A percentile compares a stretch with the other conserved stretches of the same genome.
phyloP scores from a whole-genome alignment of 805 yeast species.

The Candida sanyiensis region DNA sequence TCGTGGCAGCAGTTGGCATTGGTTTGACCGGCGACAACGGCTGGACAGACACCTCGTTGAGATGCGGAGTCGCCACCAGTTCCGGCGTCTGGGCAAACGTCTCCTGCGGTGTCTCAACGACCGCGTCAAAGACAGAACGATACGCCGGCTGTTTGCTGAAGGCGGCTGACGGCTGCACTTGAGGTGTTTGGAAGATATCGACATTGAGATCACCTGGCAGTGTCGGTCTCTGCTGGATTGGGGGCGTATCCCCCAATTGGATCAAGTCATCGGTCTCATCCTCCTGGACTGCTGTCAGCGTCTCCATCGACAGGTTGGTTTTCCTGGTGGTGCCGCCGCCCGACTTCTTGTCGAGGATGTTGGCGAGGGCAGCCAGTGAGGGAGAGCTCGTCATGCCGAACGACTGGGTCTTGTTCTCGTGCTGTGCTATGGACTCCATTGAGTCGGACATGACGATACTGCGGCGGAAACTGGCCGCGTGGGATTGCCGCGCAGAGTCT shows the following conservation, averaged over 20 bases:
- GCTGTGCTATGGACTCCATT: slow-evolving; percentile 12
- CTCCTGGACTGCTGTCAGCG: slow-evolving; percentile 10
- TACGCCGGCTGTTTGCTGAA: slow-evolving; percentile 17
- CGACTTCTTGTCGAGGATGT: slow-evolving; percentile 33
- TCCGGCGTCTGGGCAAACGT: slow-evolving; percentile 9
- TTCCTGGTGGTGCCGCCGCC: slow-evolving; percentile 19
- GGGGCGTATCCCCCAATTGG: slow-evolving; percentile 29
- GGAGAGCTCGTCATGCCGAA: slow-evolving; percentile 38
- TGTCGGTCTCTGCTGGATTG: background rate
- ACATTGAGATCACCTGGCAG: slow-evolving; percentile 2
- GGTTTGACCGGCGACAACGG: slow-evolving; percentile 2
- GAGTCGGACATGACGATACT: slow-evolving; percentile 24
- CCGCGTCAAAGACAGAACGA: slow-evolving; percentile 15
- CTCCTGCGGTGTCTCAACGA: slow-evolving; percentile 2
- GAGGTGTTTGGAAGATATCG: slow-evolving; percentile 26
- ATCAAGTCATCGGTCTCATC: slow-evolving; percentile 26
- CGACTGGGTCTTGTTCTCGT: slow-evolving; percentile 6
- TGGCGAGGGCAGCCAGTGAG: slow-evolving; percentile 38
- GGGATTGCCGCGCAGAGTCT: slow-evolving; percentile 9
- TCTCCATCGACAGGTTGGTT: slow-evolving; percentile 12
- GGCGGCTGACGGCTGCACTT: slow-evolving; percentile 14
- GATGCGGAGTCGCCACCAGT: slow-evolving; percentile 9
- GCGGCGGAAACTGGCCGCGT: slow-evolving; percentile 20
- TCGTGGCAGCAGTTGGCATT: background rate
- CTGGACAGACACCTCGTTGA: slow-evolving; percentile 1